Evolutionary conservation across 2,329 filamentous ascomycete species (phyloP), one percentile per base, ranked within the genome.

Genomic region (Colletotrichum spinosum): DNA sequence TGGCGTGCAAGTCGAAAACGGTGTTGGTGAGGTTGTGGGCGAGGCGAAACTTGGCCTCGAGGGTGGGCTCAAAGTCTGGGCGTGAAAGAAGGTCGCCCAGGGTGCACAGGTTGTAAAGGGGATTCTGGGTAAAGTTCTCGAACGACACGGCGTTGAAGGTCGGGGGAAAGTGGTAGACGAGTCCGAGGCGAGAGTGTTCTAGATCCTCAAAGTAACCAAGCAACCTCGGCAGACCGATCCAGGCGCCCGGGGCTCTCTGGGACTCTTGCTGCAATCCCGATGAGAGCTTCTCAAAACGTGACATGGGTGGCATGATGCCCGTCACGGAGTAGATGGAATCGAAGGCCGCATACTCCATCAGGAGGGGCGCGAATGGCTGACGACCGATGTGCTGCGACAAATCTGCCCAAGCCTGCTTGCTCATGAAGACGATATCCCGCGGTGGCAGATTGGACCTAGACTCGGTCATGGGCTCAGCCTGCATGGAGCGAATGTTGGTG

Each of bases 181-280:
- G 81, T 6, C 92, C 92, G 58, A 93, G 86, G 9, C 92, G 85
- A 1, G 92, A 89, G 57, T 87, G 82, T 15, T 87, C 85, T 57
- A 90, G 83, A 70, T 94, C 92, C 73, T 94, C 91, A 70, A 93
- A 93, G 72, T 93, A 94, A 2, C 87, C 88, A 11, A 90, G 77
- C 49, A 91, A 78, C 25, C 85, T 83, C 13, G 88, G 86, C 9
- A 90, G 72, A 68, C 92, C 82, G 73, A 85, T 89, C 82, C 84
- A 91, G 2, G 89, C 84, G 33, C 79, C 83, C 6, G 79, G 83
- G 2, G 82, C 80, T 17, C 82, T 79, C 49, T 84, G 84, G 0
- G 84, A 80, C 58, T 85, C 83, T 25, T 82, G 80, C 71, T 84
- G 87, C 11, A 90, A 78, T 0, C 84, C 87, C 5, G 85, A 80